Percentiles rank a stretch among this genome's conserved stretches.
Conservation (phyloP, 306 rosid genomes). For the Inga leiocalycina region DNA sequence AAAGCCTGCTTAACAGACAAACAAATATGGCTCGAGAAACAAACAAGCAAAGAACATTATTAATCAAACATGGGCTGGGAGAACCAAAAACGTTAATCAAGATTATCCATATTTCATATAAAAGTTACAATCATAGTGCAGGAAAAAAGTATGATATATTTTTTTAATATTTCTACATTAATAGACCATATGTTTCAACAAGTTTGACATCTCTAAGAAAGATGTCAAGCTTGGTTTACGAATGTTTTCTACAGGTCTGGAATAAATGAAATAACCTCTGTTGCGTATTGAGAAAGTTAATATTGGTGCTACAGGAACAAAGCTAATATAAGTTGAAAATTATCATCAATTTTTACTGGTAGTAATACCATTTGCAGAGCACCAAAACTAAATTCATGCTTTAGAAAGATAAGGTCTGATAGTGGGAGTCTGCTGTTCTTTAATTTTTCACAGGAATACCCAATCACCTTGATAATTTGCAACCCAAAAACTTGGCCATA, state of each 20-base stretch:
- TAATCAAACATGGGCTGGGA: background rate
- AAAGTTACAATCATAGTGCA: background rate
- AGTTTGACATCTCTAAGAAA: background rate
- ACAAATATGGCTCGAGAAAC: background rate
- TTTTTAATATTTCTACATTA: constrained; percentile 10
- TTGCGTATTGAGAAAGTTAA: background rate
- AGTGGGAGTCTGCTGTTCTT: constrained; percentile 4
- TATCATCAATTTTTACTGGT: background rate
- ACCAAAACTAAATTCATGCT: constrained; percentile 8
- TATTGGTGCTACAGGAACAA: constrained; percentile 2
- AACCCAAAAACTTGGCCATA: background rate
- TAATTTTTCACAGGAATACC: background rate
- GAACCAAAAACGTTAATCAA: background rate
- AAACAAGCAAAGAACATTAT: constrained; percentile 3
- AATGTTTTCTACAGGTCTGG: background rate
- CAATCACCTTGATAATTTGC: background rate
- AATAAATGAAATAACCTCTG: constrained; percentile 1
- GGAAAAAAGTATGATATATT: background rate
- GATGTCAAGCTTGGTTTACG: background rate
- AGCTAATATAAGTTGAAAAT: constrained; percentile 7
- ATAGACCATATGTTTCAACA: constrained; percentile 2
- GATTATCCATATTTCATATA: background rate
- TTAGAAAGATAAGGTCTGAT: background rate
- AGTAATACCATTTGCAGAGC: constrained; percentile 10
- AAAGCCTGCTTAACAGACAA: background rate